phyloP scores from a whole-genome alignment of 1,284 basidiomycete species.

The Cutaneotrichosporon arboriforme region DNA sequence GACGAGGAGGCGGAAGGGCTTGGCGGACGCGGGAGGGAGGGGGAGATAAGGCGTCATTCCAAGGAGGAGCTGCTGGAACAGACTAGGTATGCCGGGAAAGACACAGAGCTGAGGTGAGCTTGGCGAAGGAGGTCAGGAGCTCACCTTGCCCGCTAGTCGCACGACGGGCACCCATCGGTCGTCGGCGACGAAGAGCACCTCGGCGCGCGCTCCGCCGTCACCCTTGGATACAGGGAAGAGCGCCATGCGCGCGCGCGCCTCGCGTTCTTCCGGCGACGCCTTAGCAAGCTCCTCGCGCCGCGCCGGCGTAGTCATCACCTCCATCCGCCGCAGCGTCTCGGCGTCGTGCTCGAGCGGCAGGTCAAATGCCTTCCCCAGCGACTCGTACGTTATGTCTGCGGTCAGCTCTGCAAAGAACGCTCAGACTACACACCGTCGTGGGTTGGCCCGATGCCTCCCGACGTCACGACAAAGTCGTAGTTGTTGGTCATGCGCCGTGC shows the following conservation, averaged over 20 bases:
- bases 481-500: constrained; percentile 70
- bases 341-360: constrained; percentile 68
- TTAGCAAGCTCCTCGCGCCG: constrained; percentile 55
- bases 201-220: constrained; percentile 52
- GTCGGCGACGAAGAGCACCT: constrained; percentile 64
- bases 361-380: constrained; percentile 77
- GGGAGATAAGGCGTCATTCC: constrained; percentile 67
- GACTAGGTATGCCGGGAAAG: constrained; percentile 80
- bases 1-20: constrained; percentile 68
- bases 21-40: constrained; percentile 63
- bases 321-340: constrained; percentile 77
- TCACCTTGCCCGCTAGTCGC: constrained; percentile 64
- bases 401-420: neutral
- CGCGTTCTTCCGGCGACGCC: constrained; percentile 64
- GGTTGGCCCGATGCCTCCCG: constrained; percentile 74
- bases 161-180: constrained; percentile 88
- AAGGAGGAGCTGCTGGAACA: constrained; percentile 75
- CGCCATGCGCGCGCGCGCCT: constrained; percentile 74
- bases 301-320: constrained; percentile 54
- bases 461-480: constrained; percentile 84
- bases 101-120: constrained; percentile 59
- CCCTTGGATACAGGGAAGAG: constrained; percentile 58
- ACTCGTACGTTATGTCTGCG: constrained; percentile 77
- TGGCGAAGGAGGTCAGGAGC: constrained; percentile 3
- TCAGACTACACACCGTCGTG: constrained; percentile 60